Evolutionary conservation across 768 basidiomycete species (phyloP).

Genomic region (Suillus alpinus): DNA sequence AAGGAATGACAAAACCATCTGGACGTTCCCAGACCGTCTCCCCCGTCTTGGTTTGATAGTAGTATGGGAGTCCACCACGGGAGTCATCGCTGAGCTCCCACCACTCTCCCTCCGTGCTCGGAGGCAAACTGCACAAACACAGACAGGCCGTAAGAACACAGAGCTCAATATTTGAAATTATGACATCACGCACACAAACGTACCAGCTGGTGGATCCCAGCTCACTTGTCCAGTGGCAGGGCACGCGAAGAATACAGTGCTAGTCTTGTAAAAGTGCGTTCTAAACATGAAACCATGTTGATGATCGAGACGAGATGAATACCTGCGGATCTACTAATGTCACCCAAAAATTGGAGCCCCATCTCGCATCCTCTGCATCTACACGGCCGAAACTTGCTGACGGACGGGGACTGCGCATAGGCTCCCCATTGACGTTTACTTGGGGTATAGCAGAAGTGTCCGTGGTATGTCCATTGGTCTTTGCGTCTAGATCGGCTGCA

Average conservation of each 20-base stretch:
- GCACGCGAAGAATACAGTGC: constrained; percentile 84
- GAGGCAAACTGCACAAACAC: constrained; percentile 59
- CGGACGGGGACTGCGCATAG: constrained; percentile 29
- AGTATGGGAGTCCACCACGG: constrained; percentile 83
- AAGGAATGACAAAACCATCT: constrained; percentile 83
- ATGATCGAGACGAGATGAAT: constrained; percentile 13
- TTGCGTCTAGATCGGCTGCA: constrained; percentile 8
- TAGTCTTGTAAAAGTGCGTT: constrained; percentile 35
- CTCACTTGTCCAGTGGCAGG: constrained; percentile 89
- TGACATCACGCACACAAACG: constrained; percentile 67
- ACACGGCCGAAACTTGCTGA: constrained; percentile 20
- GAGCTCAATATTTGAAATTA: constrained; percentile 18
- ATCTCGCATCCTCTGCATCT: constrained; percentile 47
- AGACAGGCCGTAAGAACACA: constrained; percentile 10
- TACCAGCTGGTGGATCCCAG: constrained; percentile 90
- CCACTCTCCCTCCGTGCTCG: constrained; percentile 86
- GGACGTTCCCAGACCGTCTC: constrained; percentile 95
- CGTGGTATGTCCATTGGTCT: constrained; percentile 11
- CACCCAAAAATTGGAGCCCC: constrained; percentile 95
- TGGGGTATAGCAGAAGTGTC: constrained; percentile 27
- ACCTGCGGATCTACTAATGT: constrained; percentile 91
- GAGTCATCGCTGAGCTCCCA: constrained; percentile 91
- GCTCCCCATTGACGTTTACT: constrained; percentile 35
- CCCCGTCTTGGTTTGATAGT: constrained; percentile 89
- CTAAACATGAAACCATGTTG: constrained; percentile 10